Evolutionary conservation across 495 filamentous ascomycete genomes (phyloP).

Genomic region (Parachaetomium inaequale): DNA sequence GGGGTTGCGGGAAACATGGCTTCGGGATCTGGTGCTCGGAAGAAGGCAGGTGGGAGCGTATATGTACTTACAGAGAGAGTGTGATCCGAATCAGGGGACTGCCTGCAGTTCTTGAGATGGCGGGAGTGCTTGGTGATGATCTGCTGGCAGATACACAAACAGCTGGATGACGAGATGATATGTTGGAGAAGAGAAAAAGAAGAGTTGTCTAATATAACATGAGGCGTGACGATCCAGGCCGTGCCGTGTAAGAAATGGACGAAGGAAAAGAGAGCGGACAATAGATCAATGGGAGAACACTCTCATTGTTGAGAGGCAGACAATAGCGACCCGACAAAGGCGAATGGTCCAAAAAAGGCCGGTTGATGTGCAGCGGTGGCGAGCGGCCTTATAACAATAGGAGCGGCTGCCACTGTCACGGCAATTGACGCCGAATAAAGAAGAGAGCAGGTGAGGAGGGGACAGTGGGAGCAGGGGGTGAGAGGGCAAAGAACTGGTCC

Average conservation of each 20-base stretch:
- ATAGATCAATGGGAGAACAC: constrained; percentile 19
- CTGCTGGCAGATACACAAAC: constrained; percentile 11
- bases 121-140: constrained; percentile 4
- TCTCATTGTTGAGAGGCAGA: constrained; percentile 21
- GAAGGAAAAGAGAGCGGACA: constrained; percentile 15
- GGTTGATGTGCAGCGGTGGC: constrained; percentile 7
- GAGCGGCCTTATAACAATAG: constrained; percentile 20
- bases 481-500: constrained; percentile 24
- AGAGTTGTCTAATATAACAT: background rate
- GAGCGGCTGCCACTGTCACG: constrained; percentile 2
- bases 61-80: constrained; percentile 17
- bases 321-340: constrained; percentile 18
- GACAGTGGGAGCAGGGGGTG: constrained; percentile 16
- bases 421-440: constrained; percentile 4
- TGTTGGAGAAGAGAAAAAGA: constrained; percentile 6
- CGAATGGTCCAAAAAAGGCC: background rate
- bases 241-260: constrained; percentile 5
- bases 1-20: background rate
- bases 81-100: constrained; percentile 6
- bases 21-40: background rate
- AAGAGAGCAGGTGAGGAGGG: constrained; percentile 1
- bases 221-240: constrained; percentile 11
- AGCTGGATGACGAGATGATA: constrained; percentile 2
- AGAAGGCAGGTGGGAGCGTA: background rate
- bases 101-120: constrained; percentile 12